Evolutionary conservation across 805 yeast species (phyloP), one percentile per base, ranked within the genome.

Genomic region (Pichia insulana): DNA sequence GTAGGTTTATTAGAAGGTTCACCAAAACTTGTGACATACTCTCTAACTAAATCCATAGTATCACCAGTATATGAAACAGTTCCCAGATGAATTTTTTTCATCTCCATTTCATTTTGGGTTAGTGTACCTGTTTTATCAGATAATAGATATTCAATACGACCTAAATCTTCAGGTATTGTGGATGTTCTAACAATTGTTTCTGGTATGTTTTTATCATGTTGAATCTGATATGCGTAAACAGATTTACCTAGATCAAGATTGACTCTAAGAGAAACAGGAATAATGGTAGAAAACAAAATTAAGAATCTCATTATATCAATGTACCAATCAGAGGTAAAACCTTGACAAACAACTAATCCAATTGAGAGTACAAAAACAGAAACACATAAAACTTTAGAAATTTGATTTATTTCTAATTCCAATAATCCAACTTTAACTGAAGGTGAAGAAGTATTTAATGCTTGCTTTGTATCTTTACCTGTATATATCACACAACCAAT

Each of bases 81-180:
- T 5, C 98, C 99, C 28, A 94, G 67, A 59, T 94, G 97, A 35
- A 92, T 68, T 59, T 89, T 90, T 52, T 86, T 87, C 73, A 92
- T 68, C 56, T 87, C 96, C 99, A 92, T 92, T 58, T 94, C 98
- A 59, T 92, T 92, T 60, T 90, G 97, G 4, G 99, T 92, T 50
- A 92, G 71, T 1, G 99, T 92, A 31, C 99, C 99, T 0, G 99
- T 92, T 56, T 92, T 92, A 62, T 92, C 99, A 48, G 89, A 81
- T 36, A 92, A 69, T 43, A 92, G 64, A 59, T 92, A 92, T 62
- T 92, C 97, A 35, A 92, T 84, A 52, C 99, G 73, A 22, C 99
- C 99, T 49, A 92, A 69, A 63, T 92, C 99, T 62, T 92, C 99
- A 2, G 98, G 98, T 36, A 92, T 92, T 0, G 98, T 94, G 43